Base-by-base conservation (phyloP, 331 rosid genomes). In the Arachis monticola region DNA sequence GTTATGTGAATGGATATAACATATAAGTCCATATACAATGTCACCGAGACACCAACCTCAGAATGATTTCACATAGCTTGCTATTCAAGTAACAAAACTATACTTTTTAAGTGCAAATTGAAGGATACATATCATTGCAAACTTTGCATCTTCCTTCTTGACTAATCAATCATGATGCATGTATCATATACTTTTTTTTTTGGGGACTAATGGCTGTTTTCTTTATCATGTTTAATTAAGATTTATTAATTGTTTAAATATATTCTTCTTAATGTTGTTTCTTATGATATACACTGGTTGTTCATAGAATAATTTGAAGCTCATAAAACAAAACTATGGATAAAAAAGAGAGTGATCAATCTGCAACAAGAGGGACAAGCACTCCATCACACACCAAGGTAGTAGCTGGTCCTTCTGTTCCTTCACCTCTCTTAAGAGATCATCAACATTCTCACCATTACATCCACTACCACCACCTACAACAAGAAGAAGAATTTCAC, bases 401-500 rank as follows among this genome's bases (percentile, higher is more conserved):
- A 8, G 57, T 68, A 0, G 66, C 74, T 32, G 86, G 87, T 44
- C 70, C 73, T 50, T 66, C 84, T 22, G 67, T 69, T 17, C 41
- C 86, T 14, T 82, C 85, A 60, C 10, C 91, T 44, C 80, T 68
- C 81, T 53, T 73, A n/a, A 85, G 81, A 7, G 85, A 72, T 11
- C 87, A 73, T 53, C 87, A 77, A 13, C 53, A 59, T 13, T 77
- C 83, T 46, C 85, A 81, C 42, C 87, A 82, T 67, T 82, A 75
- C 79, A 78, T 83, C 40, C 80, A 80, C 68, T 81, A 82, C 44
- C 80, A 80, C 68, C 83, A 82, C 44, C 80, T 73, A 2, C 91
- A 78, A 5, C 89, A 85, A 52, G 90, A 85, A 32, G 83, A 90
- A 73, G 80, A 75, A 2, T 56, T 88, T 32, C 85, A 80, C 7